Evolutionary conservation across 805 yeast genomes (phyloP), one percentile per base, ranked within the genome.

Genomic region (Teunomyces kruisii): DNA sequence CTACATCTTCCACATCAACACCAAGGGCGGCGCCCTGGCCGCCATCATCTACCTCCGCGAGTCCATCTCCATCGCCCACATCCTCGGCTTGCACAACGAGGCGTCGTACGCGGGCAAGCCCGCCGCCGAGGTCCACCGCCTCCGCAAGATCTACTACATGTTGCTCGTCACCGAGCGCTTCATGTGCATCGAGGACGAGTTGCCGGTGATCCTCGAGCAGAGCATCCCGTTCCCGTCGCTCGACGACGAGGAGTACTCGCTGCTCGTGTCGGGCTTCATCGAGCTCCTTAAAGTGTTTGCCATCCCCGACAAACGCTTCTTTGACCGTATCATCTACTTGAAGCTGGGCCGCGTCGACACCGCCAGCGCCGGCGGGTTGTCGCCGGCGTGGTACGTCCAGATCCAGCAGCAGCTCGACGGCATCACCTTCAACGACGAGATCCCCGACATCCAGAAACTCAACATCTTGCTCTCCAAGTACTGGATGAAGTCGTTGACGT

Each of bases 401-500:
- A 54, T 57, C 13, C 66, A 68, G n/a, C 72, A 68, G 42, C 47
- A 47, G 31, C 61, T 60, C 41, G 54, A 67, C 16, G 50, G 48
- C 19, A 50, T 47, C 30, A 54, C 59, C 30, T 44, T 48, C 39
- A 50, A 56, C 13, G 47, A 48, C 10, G 53, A 52, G 26, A 51
- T 56, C 32, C 54, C 68, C 3, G 68, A 66, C 44, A 57, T 68
- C 22, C 72, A 68, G 42, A 62, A 61, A 43, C 55, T 68, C 40
- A 68, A 70, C 49, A 61, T 69, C 13, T 44, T 65, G 3, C 44
- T 69, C 12, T 61, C 69, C 22, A 62, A 65, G 43, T 60, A 61
- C 35, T 70, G 75, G 75, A 65, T 70, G 60, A 58, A 58, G 39
- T 56, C 70, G 1, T 55, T 70, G 28, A 64, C 70, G 0, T 70